Evolutionary conservation across 75 land plant species (phyloP).

Genomic region (Sequoiadendron giganteum): DNA sequence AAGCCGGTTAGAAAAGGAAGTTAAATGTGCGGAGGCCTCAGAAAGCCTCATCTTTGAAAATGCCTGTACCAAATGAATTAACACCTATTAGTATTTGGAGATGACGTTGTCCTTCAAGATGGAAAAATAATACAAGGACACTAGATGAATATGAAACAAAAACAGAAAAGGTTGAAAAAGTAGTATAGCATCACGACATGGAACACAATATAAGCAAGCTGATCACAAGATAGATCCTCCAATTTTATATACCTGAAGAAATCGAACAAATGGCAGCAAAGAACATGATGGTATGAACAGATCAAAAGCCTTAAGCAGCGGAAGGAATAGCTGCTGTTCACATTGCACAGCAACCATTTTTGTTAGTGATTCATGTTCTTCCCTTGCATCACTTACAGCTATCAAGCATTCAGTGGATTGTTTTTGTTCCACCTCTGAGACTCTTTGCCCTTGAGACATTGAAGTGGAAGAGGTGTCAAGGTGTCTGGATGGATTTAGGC

Average conservation of each 20-base stretch:
- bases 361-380: slow-evolving; percentile 65
- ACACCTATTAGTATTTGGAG: neutral
- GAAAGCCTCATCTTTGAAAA: slow-evolving; percentile 95
- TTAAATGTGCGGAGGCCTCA: slow-evolving; percentile 90
- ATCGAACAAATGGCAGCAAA: slow-evolving; percentile 85
- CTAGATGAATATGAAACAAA: neutral
- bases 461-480: neutral
- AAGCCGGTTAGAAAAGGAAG: slow-evolving; percentile 72
- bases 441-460: slow-evolving; percentile 14
- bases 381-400: slow-evolving; percentile 32
- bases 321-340: slow-evolving; percentile 86
- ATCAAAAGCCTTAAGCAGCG: slow-evolving; percentile 94
- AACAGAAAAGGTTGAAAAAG: neutral
- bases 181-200: neutral
- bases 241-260: slow-evolving; percentile 70
- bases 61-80: slow-evolving; percentile 49
- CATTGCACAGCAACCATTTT: slow-evolving; percentile 92
- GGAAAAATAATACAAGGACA: neutral
- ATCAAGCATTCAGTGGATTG: slow-evolving; percentile 17
- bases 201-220: neutral
- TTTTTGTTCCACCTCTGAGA: slow-evolving; percentile 17
- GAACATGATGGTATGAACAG: slow-evolving; percentile 93
- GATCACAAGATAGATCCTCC: neutral
- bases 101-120: neutral
- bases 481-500: slow-evolving; percentile 7